A percentile compares a stretch with the other conserved stretches of the same genome.
Conservation (phyloP, 2,329 filamentous ascomycete genomes). For the Talaromyces pinophilus region DNA sequence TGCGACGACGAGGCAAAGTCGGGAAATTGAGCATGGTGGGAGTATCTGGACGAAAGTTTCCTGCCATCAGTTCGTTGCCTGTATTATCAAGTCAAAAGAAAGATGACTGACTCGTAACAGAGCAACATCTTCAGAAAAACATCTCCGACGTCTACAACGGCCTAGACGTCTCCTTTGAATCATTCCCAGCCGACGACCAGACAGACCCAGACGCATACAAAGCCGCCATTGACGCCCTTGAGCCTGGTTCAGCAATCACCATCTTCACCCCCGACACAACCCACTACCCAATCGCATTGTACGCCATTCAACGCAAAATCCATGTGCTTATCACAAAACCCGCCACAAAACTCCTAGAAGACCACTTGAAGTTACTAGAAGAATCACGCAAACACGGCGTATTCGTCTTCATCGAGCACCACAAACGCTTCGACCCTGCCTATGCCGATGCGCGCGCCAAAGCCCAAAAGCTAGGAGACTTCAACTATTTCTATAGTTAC, state of each 20-base stretch:
- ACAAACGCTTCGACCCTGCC: slow-evolving; percentile 93
- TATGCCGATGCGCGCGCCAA: slow-evolving; percentile 84
- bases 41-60: slow-evolving; percentile 84
- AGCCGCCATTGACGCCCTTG: slow-evolving; percentile 78
- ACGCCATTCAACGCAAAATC: slow-evolving; percentile 83
- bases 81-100: background rate
- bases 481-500: slow-evolving; percentile 98
- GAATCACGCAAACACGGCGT: slow-evolving; percentile 73
- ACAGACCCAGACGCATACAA: slow-evolving; percentile 82
- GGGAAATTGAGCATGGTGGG: slow-evolving; percentile 85
- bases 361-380: slow-evolving; percentile 75
- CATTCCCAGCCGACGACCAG: slow-evolving; percentile 73
- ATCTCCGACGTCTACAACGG: slow-evolving; percentile 85
- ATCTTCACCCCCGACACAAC: slow-evolving; percentile 95
- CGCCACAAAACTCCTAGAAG: slow-evolving; percentile 77
- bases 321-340: slow-evolving; percentile 95
- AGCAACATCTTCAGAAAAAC: slow-evolving; percentile 79
- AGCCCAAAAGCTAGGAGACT: slow-evolving; percentile 77
- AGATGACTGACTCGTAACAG: background rate
- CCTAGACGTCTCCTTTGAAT: slow-evolving; percentile 82
- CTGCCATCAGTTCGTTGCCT: slow-evolving; percentile 66
- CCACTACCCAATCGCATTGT: slow-evolving; percentile 87
- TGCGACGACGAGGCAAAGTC: slow-evolving; percentile 85
- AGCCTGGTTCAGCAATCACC: slow-evolving; percentile 83
- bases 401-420: slow-evolving; percentile 92